Evolutionary conservation across 805 yeast species (phyloP), one percentile per base, ranked within the genome.

Genomic region (Candida boleticola): DNA sequence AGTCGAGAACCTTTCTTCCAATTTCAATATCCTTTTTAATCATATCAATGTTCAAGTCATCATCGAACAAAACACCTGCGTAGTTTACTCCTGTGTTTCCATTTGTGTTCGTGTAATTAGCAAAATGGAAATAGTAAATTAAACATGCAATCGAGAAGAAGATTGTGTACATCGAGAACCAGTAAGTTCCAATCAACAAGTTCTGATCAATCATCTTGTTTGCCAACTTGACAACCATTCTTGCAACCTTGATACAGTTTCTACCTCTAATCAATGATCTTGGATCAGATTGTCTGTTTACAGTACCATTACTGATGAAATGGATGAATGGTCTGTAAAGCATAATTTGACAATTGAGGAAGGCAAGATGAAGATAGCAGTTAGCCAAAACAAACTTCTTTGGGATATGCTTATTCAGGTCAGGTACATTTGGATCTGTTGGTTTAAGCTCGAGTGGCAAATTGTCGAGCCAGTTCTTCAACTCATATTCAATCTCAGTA

Each of bases 131-230:
- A 57, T 89, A 88, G 54, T 83, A 87, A 14, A 87, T 85, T 52
- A 89, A 69, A 55, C 95, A 85, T 0, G 96, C 95, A 45, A 89
- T 89, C 2, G 95, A 82, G 63, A 87, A 88, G 59, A 89, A 89
- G 4, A 89, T 83, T 0, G 96, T 87, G 60, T 89, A 89, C 55
- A 86, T 85, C 5, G 93, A 82, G 57, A 88, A 89, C 96, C 96
- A 89, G 57, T 89, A 90, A 2, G 93, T 85, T 0, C 96, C 96
- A 49, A 82, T 79, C 30, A 89, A 66, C 60, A 87, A 71, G 44
- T 82, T 74, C 47, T 81, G 79, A 49, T 78, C 75, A 47, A 85
- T 81, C 89, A 89, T 80, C 54, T 84, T 89, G 51, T 85, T 80
- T 0, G 96, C 89, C 43, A 88, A 60, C 52, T 82, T 82, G 14